A percentile compares a stretch with the other conserved stretches of the same genome.
phyloP scores from a whole-genome alignment of 2,329 filamentous ascomycete genomes.

The Leptographium flavum region DNA sequence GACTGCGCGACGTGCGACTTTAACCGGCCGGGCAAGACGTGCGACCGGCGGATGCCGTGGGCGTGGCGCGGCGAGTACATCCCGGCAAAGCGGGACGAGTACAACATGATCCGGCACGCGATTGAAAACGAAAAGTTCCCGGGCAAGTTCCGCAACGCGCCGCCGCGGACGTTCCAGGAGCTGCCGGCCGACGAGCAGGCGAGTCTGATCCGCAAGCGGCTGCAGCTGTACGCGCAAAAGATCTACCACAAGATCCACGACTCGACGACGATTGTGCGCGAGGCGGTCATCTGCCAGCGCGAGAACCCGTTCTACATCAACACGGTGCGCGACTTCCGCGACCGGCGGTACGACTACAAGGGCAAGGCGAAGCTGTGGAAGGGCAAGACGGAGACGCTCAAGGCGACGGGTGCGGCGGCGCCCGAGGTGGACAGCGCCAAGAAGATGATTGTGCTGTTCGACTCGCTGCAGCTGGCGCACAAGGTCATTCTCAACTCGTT shows the following conservation, averaged over 20 bases:
- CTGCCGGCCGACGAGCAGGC: constrained; percentile 73
- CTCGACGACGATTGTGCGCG: constrained; percentile 77
- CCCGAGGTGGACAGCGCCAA: constrained; percentile 83
- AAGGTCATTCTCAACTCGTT: constrained; percentile 99
- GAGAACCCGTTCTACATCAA: constrained; percentile 98
- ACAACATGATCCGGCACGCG: constrained; percentile 95
- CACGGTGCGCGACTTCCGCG: constrained; percentile 89
- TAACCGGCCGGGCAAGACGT: constrained; percentile 93
- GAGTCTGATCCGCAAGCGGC: constrained; percentile 62
- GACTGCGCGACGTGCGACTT: constrained; percentile 97
- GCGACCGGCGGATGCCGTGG: constrained; percentile 89
- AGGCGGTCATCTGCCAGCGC: constrained; percentile 95
- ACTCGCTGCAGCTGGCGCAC: constrained; percentile 90
- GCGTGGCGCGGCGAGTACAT: constrained; percentile 96
- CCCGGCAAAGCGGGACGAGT: constrained; percentile 90
- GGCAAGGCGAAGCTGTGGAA: constrained; percentile 98
- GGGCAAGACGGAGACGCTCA: constrained; percentile 79
- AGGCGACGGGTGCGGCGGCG: constrained; percentile 61
- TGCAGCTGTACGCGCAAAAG: constrained; percentile 92
- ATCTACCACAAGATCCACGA: constrained; percentile 99
- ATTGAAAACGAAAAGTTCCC: constrained; percentile 90
- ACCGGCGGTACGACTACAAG: constrained; percentile 96
- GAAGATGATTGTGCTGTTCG: constrained; percentile 96
- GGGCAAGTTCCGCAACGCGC: constrained; percentile 56
- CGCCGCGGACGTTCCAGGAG: constrained; percentile 64